These are phyloP conservation scores for Penicillium sp. DNA, from an alignment of 2,329 filamentous ascomycete species.

Conservation along the genomic window DNA sequence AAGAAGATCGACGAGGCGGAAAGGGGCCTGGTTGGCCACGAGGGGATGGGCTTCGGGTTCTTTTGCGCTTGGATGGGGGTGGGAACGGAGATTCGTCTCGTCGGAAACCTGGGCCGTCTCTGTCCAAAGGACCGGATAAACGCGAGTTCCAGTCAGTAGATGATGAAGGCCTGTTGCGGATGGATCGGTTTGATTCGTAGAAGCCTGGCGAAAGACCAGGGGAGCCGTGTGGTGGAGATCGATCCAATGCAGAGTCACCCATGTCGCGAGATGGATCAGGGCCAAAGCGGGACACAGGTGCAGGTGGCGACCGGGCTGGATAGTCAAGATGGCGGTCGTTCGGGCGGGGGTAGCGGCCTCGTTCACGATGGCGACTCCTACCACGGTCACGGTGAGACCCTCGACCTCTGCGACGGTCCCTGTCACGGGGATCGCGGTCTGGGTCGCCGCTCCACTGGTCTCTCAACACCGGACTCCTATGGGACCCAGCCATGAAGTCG, in stretches of 20 bases:
- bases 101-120: slow-evolving; percentile 21
- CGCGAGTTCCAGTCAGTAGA: slow-evolving; percentile 19
- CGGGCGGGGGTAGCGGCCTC: slow-evolving; percentile 19
- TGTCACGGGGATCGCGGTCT: slow-evolving; percentile 40
- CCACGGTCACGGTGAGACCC: slow-evolving; percentile 39
- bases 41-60: slow-evolving; percentile 44
- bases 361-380: slow-evolving; percentile 43
- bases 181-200: slow-evolving; percentile 22
- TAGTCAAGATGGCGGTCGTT: no score
- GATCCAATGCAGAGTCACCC: slow-evolving; percentile 30
- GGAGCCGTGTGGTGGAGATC: slow-evolving; percentile 27
- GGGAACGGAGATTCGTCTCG: slow-evolving; percentile 33
- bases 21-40: slow-evolving; percentile 19
- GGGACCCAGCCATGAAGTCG: slow-evolving; percentile 51
- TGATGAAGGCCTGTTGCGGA: slow-evolving; percentile 24
- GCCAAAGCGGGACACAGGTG: slow-evolving; percentile 32
- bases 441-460: slow-evolving; percentile 50
- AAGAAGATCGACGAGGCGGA: slow-evolving; percentile 27
- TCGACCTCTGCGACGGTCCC: slow-evolving; percentile 42
- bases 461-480: slow-evolving; percentile 51
- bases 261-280: slow-evolving; percentile 30
- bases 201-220: slow-evolving; percentile 25
- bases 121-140: slow-evolving; percentile 21
- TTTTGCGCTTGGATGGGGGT: slow-evolving; percentile 38
- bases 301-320: slow-evolving; percentile 40